A percentile compares a stretch with the other conserved stretches of the same genome.
These are phyloP conservation scores for Stagonosporopsis chrysanthemi DNA, from an alignment of 2,329 filamentous ascomycete genomes.

Conservation along the genomic window DNA sequence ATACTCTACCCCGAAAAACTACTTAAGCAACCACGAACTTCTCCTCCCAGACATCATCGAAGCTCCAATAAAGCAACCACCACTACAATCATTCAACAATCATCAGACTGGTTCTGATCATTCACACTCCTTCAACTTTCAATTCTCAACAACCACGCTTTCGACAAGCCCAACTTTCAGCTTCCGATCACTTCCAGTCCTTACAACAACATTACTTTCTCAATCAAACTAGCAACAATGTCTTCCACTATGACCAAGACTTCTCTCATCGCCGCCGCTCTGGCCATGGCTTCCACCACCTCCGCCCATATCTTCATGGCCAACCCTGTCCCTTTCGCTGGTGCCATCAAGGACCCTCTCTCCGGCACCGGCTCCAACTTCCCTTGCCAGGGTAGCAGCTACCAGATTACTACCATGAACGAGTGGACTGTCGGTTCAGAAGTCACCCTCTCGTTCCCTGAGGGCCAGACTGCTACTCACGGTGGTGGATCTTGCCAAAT, in stretches of 20 bases:
- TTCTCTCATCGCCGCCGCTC: conserved; percentile 26
- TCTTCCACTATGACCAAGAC: conserved; percentile 19
- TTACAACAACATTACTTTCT: conserved; percentile 10
- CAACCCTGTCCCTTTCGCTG: conserved; percentile 70
- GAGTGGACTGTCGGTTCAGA: conserved; percentile 68
- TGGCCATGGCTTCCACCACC: conserved; percentile 61
- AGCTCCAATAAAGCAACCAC: conserved; percentile 18
- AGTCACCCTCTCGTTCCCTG: conserved; percentile 67
- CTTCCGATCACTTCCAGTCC: conserved; percentile 19
- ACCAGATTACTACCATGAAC: conserved; percentile 62
- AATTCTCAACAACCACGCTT: conserved; percentile 5
- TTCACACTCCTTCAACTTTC: conserved; percentile 22
- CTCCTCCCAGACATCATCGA: conserved; percentile 22
- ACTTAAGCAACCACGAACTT: conserved; percentile 20
- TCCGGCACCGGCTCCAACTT: conserved; percentile 67
- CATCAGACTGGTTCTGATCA: conserved; percentile 23
- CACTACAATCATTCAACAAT: conserved; percentile 18
- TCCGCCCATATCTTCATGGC: conserved; percentile 79
- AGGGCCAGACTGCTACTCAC: conserved; percentile 74
- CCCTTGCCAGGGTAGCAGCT: conserved; percentile 72
- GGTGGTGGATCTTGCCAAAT: conserved; percentile 93
- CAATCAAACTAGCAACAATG: conserved; percentile 17
- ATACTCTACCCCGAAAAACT: conserved; percentile 4
- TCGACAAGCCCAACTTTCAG: conserved; percentile 13
- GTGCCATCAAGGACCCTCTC: conserved; percentile 63